Evolutionary conservation across 768 basidiomycete genomes (phyloP), one percentile per base, ranked within the genome.

Genomic region (Trichaptum fuscoviolaceum): DNA sequence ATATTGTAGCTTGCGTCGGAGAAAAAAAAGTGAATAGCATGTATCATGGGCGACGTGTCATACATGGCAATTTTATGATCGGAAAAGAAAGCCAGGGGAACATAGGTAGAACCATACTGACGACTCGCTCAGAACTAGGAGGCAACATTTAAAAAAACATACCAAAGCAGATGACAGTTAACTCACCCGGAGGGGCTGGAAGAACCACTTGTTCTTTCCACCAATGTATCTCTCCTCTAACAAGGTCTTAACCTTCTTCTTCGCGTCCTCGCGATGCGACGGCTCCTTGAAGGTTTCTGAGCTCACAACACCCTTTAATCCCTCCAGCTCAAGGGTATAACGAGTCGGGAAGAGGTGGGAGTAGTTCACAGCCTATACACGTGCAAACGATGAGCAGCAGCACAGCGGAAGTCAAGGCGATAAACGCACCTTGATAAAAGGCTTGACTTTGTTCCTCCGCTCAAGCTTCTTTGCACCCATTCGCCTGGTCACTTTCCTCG

Each of bases 161-260:
- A 61, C 15, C 1, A 61, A 61, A 3, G 8, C 15, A 15, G 59
- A 61, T 20, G 20, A 18, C 35, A 10, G 24, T 36, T 15, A 35
- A 77, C 83, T 77, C 83, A 94, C 93, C 76, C 88, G 87, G 70
- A 95, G 87, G 65, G 90, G 77, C 69, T 87, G 85, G 89, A 95
- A 96, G 87, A 96, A 98, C 96, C 96, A 99, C 79, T 89, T 89
- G 88, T 97, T 98, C 88, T 96, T 96, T 67, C 97, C 97, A 63
- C 83, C 80, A 62, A 84, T 84, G 87, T 99, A 97, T 67, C 96
- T 85, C 75, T 99, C 96, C 87, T 99, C 97, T 64, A 99, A 80
- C 77, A 93, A 77, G 82, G 96, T 97, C 88, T 97, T 98, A 79
- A 99, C 87, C 71, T 82, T 88, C 86, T 98, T 98, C 83, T 96